phyloP scores from a whole-genome alignment of 1,284 basidiomycete species.

The Ganoderma sinense region DNA sequence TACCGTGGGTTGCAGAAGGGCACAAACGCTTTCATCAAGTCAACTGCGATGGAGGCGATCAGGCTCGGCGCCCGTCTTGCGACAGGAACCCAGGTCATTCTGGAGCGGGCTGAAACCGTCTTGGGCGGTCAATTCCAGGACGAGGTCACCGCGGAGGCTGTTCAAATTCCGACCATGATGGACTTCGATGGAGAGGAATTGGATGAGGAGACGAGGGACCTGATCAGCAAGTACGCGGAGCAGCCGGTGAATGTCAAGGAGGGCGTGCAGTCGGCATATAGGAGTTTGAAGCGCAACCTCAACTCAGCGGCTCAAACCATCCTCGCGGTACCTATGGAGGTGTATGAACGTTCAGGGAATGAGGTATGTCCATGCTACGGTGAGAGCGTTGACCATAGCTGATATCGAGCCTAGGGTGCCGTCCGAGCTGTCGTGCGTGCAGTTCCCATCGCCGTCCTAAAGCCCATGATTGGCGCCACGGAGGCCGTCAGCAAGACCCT shows the following conservation, averaged over 20 bases:
- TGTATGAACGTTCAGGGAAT: slow-evolving; percentile 91
- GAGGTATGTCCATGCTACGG: slow-evolving; percentile 61
- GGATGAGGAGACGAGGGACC: slow-evolving; percentile 52
- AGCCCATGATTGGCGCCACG: slow-evolving; percentile 96
- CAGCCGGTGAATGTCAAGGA: slow-evolving; percentile 88
- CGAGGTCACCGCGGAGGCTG: slow-evolving; percentile 70
- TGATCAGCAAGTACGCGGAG: slow-evolving; percentile 89
- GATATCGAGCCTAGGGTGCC: slow-evolving; percentile 67
- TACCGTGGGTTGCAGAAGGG: slow-evolving; percentile 95
- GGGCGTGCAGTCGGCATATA: slow-evolving; percentile 92
- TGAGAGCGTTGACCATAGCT: slow-evolving; percentile 4
- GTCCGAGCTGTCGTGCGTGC: slow-evolving; percentile 93
- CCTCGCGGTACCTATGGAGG: slow-evolving; percentile 98
- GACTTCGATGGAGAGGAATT: slow-evolving; percentile 51
- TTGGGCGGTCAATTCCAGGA: slow-evolving; percentile 81
- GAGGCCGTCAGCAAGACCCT: slow-evolving; percentile 97
- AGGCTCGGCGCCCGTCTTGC: slow-evolving; percentile 94
- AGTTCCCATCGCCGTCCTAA: slow-evolving; percentile 95
- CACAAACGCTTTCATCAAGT: slow-evolving; percentile 90
- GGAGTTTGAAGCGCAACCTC: slow-evolving; percentile 84
- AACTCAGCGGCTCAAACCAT: slow-evolving; percentile 98
- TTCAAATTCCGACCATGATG: slow-evolving; percentile 49
- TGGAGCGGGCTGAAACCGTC: slow-evolving; percentile 95
- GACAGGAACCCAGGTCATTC: slow-evolving; percentile 96
- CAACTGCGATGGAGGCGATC: slow-evolving; percentile 94